phyloP scores from a whole-genome alignment of 2,329 filamentous ascomycete genomes.

The Alternaria triticina region DNA sequence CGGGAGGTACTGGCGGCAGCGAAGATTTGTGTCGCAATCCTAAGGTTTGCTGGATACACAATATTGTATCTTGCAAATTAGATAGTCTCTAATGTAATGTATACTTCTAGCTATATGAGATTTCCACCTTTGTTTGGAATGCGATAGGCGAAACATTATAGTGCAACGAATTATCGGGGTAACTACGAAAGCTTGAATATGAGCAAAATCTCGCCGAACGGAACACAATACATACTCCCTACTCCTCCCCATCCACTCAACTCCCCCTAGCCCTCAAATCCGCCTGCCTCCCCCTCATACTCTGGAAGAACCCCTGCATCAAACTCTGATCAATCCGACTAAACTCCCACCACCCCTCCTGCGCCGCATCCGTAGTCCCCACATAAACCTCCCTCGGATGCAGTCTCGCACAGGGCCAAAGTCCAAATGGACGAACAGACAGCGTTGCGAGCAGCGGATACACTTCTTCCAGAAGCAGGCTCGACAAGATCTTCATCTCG shows the following conservation, averaged over 20 bases:
- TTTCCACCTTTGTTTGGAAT: no score
- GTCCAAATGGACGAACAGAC: constrained; percentile 3
- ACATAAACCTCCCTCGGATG: constrained; percentile 23
- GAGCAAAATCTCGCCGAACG: no score
- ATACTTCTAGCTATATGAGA: no score
- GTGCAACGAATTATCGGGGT: no score
- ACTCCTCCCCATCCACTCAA: neutral
- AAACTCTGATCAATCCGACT: constrained; percentile 1
- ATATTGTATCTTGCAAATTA: no score
- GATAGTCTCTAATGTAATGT: no score
- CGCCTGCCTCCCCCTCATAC: constrained; percentile 3
- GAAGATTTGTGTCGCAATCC: no score
- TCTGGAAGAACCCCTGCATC: neutral
- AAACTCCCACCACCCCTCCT: constrained; percentile 22
- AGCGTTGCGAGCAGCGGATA: constrained; percentile 5
- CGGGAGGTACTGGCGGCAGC: no score
- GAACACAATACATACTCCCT: no score
- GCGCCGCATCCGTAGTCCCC: constrained; percentile 13
- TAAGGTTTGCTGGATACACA: no score
- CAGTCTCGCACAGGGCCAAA: constrained; percentile 21
- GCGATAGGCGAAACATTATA: no score
- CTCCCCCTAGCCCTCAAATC: neutral
- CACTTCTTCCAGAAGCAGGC: neutral
- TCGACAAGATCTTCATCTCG: neutral
- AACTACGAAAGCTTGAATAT: no score